Base-by-base conservation (phyloP, 352 stramenopile species). In the Globisporangium echinulatum region DNA sequence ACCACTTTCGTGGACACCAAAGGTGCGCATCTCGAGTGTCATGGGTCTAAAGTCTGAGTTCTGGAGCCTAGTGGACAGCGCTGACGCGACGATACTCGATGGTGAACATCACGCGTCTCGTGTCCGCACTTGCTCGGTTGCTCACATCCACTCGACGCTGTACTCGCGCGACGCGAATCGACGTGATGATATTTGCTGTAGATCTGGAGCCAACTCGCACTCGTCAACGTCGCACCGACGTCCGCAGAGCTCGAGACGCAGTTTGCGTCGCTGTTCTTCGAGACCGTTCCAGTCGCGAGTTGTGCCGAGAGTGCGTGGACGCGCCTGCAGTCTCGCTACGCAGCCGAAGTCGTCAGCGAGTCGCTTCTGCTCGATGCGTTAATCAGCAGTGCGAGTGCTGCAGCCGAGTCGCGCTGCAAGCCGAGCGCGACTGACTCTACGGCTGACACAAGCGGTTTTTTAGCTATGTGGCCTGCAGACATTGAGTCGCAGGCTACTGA, bases 121-220 rank as follows among this genome's bases (percentile, higher is more conserved):
- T 5, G 8, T 49, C 4, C 56, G 25, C 8, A 52, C 7, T n/a
- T 55, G 15, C 47, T 9, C 25, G 25, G 25, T 25, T 25, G 25
- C 25, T 25, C 25, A 25, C 25, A 2, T 25, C 1, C 25, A 25
- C 25, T 25, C 25, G 25, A 25, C 25, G 25, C 25, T 25, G 25
- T 25, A 25, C 25, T 25, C 25, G 25, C 25, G 25, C 25, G 25
- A 25, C 25, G 25, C 25, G 25, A 25, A 25, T 25, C 25, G 25
- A 25, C 25, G 25, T 25, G 25, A 25, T 25, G 25, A 25, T 25
- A 25, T 25, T 25, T 2, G 25, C 19, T 61, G 36, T 48, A 87
- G 77, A 68, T 74, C 2, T 87, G 75, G 75, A 75, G 64, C 39
- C 67, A 85, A n/a, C 67, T 87, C 5, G 55, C 55, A 13, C 65